Evolutionary conservation across 108 stramenopile genomes (phyloP), one percentile per base, ranked within the genome.

Genomic region (Pseudonitzschia delicatissima): DNA sequence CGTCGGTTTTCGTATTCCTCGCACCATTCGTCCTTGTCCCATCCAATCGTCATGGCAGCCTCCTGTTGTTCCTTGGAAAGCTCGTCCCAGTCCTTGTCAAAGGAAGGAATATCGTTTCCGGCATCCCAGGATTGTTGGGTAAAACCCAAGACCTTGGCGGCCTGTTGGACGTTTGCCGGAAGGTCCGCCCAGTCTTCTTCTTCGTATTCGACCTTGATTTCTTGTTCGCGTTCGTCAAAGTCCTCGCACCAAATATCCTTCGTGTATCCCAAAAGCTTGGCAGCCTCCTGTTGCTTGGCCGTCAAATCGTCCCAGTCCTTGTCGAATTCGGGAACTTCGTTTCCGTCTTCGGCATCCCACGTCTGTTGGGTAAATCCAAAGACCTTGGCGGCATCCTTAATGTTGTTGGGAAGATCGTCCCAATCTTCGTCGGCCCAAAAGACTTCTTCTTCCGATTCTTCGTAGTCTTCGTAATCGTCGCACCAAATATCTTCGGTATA

Each of bases 121-220:
- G 67, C 31, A 48, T 81, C 62, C 82, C 82, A 81, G 40, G 68
- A 20, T 29, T 58, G 1, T 32, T 69, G 34, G 20, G 47, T 68
- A 37, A 74, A 81, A 23, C 82, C 82, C 6, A 84, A 49, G 0
- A 62, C 44, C 13, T 25, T 8, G 32, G 76, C 78, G 0, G 77
- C 81, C 13, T 60, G 48, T 66, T 77, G 76, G 11, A 73, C 72
- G 27, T 81, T 60, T 0, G 49, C n/a, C 25, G 77, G 76, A 18
- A 83, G 36, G 23, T 83, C 77, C 12, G 48, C 71, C 82, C 82
- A 83, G 44, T 73, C 72, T 15, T 62, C 26, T 15, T 60, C 70
- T 7, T 71, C 70, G 71, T 71, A 66, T 36, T 65, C 32, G 11
- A 27, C 25, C 5, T 44, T 25, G 42, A 42, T 42, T 7, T 51